Evolutionary conservation across 2,329 filamentous ascomycete genomes (phyloP), one percentile per base, ranked within the genome.

Genomic region (Orbilia oligospora): DNA sequence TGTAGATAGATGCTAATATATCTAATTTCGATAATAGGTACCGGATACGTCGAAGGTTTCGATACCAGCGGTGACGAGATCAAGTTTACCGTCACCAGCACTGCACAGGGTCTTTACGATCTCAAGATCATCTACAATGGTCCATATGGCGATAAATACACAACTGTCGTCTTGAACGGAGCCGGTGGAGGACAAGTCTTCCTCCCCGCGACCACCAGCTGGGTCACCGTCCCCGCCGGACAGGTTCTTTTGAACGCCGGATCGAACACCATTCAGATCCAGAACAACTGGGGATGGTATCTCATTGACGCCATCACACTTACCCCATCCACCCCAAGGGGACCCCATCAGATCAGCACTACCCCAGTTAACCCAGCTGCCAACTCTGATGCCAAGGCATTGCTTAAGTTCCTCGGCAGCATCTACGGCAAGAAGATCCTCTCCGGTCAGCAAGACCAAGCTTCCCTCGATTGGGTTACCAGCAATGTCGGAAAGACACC

Each of bases 221-320:
- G 84, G 83, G 83, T 83, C 9, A 84, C 83, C 36, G 84, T 85
- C 12, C 72, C 84, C 0, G 86, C 83, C 16, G 86, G 86, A 14
- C 86, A 87, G 77, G 83, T 87, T 0, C 82, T 87, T 0, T 82
- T 87, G 41, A 84, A 85, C 58, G 83, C 83, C 8, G 86, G 86
- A 16, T 71, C 80, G 51, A 87, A 87, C 82, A 87, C 84, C 0
- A 85, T 87, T 64, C 83, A 86, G 46, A 84, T 87, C 53, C 84
- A 86, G 67, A 86, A 81, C 82, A 86, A 87, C 82, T 87, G 86
- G 86, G 86, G 86, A 71, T 87, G 85, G 86, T 86, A 85, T 80
- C 84, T 87, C 22, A 85, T 86, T 66, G 86, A 87, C 80, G 84
- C 84, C 68, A 85, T 87, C 80, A 84, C 81, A 1, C 80, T 87